phyloP scores from a whole-genome alignment of 192 early-diverging fungal species.

The Coemansia sp. region DNA sequence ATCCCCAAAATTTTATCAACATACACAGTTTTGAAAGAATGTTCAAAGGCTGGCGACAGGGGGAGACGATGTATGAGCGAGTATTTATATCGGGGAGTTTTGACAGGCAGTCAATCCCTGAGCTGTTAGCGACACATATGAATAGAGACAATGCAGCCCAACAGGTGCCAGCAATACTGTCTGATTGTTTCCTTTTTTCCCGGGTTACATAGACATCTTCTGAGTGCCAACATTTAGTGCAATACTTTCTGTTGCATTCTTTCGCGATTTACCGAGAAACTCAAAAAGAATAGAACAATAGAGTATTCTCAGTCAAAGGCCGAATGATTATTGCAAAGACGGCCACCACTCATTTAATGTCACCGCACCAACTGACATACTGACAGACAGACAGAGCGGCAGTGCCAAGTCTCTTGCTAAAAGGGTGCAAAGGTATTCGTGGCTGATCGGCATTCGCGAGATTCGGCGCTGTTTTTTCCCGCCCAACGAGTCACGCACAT shows the following conservation, averaged over 20 bases:
- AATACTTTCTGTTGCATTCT: background rate
- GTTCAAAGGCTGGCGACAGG: no score
- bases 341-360: background rate
- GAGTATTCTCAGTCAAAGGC: background rate
- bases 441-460: background rate
- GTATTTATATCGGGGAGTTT: background rate
- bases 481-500: conserved; percentile 2
- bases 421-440: background rate
- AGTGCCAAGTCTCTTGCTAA: conserved; percentile 2
- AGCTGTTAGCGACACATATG: background rate
- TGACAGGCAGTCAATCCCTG: background rate
- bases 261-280: background rate
- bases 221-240: background rate
- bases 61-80: background rate
- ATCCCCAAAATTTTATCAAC: background rate
- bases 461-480: background rate
- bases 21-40: background rate
- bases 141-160: background rate
- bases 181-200: background rate
- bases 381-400: background rate
- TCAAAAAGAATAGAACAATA: background rate
- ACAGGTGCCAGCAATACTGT: background rate
- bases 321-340: background rate
- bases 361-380: background rate
- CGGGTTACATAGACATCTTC: background rate